Base-by-base conservation (phyloP, 1,139 yeast species). In the Nakaseomyces sp. region DNA sequence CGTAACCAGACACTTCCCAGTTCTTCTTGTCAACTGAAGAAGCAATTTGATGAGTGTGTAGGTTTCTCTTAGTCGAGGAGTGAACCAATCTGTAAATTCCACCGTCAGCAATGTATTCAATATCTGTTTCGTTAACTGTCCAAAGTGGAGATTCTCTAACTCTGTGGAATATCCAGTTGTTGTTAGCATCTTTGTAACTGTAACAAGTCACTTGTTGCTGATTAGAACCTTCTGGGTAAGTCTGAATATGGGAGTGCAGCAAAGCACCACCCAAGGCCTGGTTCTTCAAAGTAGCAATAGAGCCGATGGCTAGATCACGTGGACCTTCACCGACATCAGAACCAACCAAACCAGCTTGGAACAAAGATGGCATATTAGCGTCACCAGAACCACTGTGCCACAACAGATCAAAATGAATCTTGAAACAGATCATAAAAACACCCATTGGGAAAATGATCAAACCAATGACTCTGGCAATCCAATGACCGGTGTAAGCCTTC, bases 121-220 rank as follows among this genome's bases (percentile, higher is more conserved):
- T 66, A 47, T 70, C 72, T 47, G 70, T 72, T 45, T 69, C 73
- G 40, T 67, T 66, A 50, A 71, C 67, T 54, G 72, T 74, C 74
- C 77, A 43, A 68, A 66, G 15, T 73, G 73, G 43, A 69, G 43
- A 47, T 5, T 68, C 72, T 67, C 96, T 80, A 25, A 78, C 69
- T 61, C 83, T 77, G 67, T 87, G 87, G 70, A 91, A 75, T 30
- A 73, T 58, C 97, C 97, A 93, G 57, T 88, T 81, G 66, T 93
- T 93, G 71, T 93, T 93, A 46, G 79, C 59, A 66, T 93, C 99
- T 68, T 85, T 86, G 70, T 88, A 96, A 45, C 88, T 79, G 64
- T 93, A 93, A 31, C 95, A 84, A 38, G 98, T 91, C 46, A 91
- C 85, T 68, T 91, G 98, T 68, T 91, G 98, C 68, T 91, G 98